phyloP scores from a whole-genome alignment of 257 asterid species.

The Oldenlandia corymbosa region DNA sequence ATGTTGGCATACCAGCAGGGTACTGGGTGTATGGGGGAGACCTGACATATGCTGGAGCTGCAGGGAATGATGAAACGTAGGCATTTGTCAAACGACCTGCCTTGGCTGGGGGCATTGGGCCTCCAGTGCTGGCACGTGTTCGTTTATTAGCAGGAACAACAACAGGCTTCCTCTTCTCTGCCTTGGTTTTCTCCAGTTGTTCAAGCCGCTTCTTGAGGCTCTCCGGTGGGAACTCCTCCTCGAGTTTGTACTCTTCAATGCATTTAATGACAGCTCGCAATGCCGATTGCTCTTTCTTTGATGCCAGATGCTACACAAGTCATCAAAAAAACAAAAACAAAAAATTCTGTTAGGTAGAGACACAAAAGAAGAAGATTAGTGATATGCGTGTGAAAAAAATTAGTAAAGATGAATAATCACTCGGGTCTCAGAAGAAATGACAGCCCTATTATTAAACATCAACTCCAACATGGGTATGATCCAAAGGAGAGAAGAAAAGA shows the following conservation, averaged over 20 bases:
- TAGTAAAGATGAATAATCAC: too few species aligned
- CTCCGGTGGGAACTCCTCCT: constrained; percentile 75
- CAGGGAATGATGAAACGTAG: constrained; percentile 92
- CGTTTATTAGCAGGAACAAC: constrained; percentile 85
- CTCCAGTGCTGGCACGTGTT: constrained; percentile 85
- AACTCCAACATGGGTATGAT: neutral
- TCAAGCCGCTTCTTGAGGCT: constrained; percentile 85
- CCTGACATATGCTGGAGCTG: constrained; percentile 69
- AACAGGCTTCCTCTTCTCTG: constrained; percentile 75
- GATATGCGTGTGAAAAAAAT: too few species aligned
- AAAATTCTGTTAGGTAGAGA: neutral
- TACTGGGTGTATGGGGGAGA: constrained; percentile 85
- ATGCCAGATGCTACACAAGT: constrained; percentile 72
- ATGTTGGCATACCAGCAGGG: constrained; percentile 62
- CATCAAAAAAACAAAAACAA: neutral
- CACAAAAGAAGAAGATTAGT: too few species aligned
- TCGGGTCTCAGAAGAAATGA: too few species aligned
- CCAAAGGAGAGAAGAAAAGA: neutral
- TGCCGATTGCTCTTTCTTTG: constrained; percentile 96
- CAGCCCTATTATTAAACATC: too few species aligned
- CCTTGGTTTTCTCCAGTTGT: constrained; percentile 71
- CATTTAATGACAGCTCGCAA: constrained; percentile 89
- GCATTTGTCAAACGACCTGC: constrained; percentile 99
- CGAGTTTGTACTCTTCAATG: constrained; percentile 95
- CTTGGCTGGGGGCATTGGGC: constrained; percentile 99